Percentiles rank a stretch among this genome's conserved stretches.
phyloP scores from a whole-genome alignment of 129 eudicot genomes.

The Flaveria trinervia region DNA sequence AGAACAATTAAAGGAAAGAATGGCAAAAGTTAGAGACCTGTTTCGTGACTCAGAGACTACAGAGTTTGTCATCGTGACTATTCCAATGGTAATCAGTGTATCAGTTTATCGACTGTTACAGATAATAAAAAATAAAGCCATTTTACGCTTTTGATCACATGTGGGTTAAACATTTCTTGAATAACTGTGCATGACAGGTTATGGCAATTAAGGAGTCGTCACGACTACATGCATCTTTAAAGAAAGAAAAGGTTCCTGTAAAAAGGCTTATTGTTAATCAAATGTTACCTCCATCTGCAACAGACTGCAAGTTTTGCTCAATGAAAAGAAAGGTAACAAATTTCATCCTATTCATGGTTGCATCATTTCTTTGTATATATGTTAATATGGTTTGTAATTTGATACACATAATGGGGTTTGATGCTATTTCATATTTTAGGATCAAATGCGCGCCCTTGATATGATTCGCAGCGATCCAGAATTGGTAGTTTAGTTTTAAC shows the following conservation, averaged over 20 bases:
- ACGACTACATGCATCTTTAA: conserved; percentile 54
- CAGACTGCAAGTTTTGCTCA: conserved; percentile 73
- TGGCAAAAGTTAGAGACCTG: conserved; percentile 64
- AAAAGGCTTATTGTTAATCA: conserved; percentile 61
- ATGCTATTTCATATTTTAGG: conserved; percentile 39
- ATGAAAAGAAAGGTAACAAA: conserved; percentile 62
- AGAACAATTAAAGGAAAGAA: conserved; percentile 55
- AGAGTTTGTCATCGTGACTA: conserved; percentile 68
- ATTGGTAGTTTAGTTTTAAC: conserved; percentile 41
- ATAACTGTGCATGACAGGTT: conserved; percentile 39
- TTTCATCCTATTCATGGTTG: no score
- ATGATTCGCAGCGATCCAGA: conserved; percentile 58
- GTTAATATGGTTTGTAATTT: neutral
- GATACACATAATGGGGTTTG: neutral
- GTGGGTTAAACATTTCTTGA: neutral
- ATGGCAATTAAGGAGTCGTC: conserved; percentile 72
- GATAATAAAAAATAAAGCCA: neutral
- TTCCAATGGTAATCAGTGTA: conserved; percentile 53
- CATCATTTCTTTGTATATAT: neutral
- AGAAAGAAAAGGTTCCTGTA: conserved; percentile 69
- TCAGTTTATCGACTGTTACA: neutral
- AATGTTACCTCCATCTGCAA: conserved; percentile 60
- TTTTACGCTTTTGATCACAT: neutral
- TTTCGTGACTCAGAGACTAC: conserved; percentile 59
- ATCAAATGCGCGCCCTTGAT: conserved; percentile 72